Conservation (phyloP, 805 yeast genomes). For the Starmerella ratchasimensis region DNA sequence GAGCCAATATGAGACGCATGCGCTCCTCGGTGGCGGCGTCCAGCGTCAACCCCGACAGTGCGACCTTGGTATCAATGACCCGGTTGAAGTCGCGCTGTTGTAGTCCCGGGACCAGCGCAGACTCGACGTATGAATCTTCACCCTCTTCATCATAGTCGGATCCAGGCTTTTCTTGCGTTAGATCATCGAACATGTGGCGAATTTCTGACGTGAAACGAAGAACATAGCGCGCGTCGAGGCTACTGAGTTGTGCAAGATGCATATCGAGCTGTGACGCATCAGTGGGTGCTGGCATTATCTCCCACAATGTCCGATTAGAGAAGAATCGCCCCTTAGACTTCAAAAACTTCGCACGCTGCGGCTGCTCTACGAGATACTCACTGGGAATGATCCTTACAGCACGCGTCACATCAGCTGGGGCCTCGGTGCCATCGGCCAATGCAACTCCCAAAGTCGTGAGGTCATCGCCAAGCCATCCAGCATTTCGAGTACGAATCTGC, state of each 20-base stretch:
- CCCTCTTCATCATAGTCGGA: conserved; percentile 6
- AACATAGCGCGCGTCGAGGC: conserved; percentile 13
- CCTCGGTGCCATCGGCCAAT: background rate
- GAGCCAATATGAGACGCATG: conserved; percentile 1
- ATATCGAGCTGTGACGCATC: conserved; percentile 18
- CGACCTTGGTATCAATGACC: conserved; percentile 4
- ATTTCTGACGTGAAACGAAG: conserved; percentile 14
- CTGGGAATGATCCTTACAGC: conserved; percentile 1
- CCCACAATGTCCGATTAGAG: conserved; percentile 6
- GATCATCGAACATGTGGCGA: conserved; percentile 13
- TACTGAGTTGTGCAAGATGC: conserved; percentile 16
- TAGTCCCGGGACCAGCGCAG: conserved; percentile 15
- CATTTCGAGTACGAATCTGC: background rate
- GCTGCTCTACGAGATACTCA: conserved; percentile 9
- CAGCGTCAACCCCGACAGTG: conserved; percentile 7
- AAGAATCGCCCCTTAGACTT: conserved; percentile 4
- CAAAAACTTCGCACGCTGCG: background rate
- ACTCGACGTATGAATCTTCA: conserved; percentile 15
- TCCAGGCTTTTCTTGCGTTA: background rate
- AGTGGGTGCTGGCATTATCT: conserved; percentile 14
- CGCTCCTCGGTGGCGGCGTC: conserved; percentile 4
- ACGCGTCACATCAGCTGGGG: background rate
- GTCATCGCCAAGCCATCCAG: background rate
- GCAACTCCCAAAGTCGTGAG: background rate
- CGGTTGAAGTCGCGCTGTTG: conserved; percentile 13